A percentile compares a stretch with the other conserved stretches of the same genome.
Conservation (phyloP, 345 rosid genomes). For the Acer negundo region DNA sequence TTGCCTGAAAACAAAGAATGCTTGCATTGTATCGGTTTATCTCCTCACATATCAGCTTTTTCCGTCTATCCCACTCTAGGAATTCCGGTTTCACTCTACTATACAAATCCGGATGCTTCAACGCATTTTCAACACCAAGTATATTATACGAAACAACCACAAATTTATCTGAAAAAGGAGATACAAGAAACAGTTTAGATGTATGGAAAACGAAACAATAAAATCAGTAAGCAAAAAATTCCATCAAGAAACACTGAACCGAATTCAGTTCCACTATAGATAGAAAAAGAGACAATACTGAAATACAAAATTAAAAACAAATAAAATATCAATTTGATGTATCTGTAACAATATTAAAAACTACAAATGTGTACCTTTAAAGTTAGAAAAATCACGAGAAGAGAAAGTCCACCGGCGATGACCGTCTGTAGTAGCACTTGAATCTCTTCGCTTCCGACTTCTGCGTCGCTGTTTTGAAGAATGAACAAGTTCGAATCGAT, state of each 20-base stretch:
- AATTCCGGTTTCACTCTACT: conserved; percentile 36
- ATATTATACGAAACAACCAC: conserved; percentile 73
- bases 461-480: background rate
- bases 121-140: conserved; percentile 70
- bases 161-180: conserved; percentile 45
- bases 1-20: conserved; percentile 78
- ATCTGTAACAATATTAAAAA: background rate
- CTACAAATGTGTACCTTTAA: conserved; percentile 25
- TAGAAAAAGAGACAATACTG: background rate
- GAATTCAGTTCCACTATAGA: too few relatives aligned
- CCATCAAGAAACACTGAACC: too few relatives aligned
- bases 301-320: background rate
- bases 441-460: conserved; percentile 14
- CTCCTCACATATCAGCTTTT: conserved; percentile 60
- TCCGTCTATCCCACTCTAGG: conserved; percentile 67
- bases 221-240: too few relatives aligned
- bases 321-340: background rate
- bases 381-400: conserved; percentile 31
- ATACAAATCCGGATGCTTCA: conserved; percentile 68
- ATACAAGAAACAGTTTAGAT: background rate
- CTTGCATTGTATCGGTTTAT: conserved; percentile 54
- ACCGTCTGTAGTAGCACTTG: conserved; percentile 2
- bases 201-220: background rate
- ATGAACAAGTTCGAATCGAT: conserved; percentile 24
- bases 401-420: conserved; percentile 45